A percentile compares a stretch with the other conserved stretches of the same genome.
Conservation (phyloP, 2,329 filamentous ascomycete genomes). For the Fusarium miscanthi region DNA sequence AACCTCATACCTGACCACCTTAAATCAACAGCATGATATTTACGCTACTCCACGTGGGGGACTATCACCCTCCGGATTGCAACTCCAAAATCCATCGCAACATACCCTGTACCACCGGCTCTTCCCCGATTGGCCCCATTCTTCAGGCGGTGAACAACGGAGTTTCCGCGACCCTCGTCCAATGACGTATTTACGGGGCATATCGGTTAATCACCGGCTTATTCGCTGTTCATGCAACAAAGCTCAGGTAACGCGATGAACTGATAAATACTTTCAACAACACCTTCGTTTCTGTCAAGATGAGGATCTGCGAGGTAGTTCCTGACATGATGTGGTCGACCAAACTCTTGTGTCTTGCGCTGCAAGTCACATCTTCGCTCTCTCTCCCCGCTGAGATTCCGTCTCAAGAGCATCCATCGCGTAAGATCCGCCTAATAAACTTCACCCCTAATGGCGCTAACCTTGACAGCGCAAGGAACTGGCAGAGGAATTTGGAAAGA, state of each 20-base stretch:
- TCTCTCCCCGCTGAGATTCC: neutral
- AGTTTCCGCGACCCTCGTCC: constrained; percentile 3
- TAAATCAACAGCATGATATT: neutral
- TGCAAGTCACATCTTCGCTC: constrained; percentile 4
- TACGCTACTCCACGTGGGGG: neutral
- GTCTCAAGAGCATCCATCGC: constrained; percentile 16
- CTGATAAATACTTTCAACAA: constrained; percentile 8
- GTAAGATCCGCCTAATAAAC: constrained; percentile 16
- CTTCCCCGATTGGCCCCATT: neutral
- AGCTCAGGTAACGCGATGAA: neutral
- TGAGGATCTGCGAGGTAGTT: neutral
- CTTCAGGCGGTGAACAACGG: constrained; percentile 11
- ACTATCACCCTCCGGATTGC: neutral
- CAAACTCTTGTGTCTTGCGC: neutral
- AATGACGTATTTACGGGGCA: neutral
- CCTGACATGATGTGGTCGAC: constrained; percentile 18
- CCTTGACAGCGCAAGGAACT: constrained; percentile 12
- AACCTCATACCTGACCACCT: no score
- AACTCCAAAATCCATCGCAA: neutral
- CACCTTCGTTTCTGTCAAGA: neutral
- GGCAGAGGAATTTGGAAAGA: constrained; percentile 60
- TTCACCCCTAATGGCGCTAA: constrained; percentile 21
- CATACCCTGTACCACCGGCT: constrained; percentile 13
- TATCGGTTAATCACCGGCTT: neutral
- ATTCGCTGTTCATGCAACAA: neutral